Evolutionary conservation across 495 filamentous ascomycete species (phyloP), one percentile per base, ranked within the genome.

Genomic region (Trichocladium uniseriatum): DNA sequence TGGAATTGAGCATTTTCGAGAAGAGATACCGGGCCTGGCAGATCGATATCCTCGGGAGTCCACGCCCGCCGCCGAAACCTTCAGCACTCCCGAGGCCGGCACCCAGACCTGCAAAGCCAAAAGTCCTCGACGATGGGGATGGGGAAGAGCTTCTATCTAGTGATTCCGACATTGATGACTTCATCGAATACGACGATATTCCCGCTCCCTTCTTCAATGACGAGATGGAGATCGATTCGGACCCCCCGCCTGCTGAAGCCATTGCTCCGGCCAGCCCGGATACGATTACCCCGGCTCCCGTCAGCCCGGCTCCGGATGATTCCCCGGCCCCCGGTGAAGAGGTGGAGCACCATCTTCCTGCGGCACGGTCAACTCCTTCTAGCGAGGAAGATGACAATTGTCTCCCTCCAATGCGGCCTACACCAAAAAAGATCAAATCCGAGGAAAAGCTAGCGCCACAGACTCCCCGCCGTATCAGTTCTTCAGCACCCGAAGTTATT

Each of bases 1-100:
- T 94, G 61, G 77, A 87, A 38, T 55, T 59, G 4, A 86, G 71
- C 6, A 61, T 95, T n/a, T 74, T 71, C 22, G 71, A 81, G 29
- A 75, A 69, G 9, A 75, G 77, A 59, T 62, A 77, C 19, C 52
- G 68, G 6, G 60, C 57, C 20, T 88, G 80, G 78, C 71, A 68
- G 40, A 66, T 83, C 15, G 56, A 53, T 3, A 38, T 82, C 1
- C 68, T 88, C 18, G 59, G 72, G 46, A 65, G 66, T 19, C 62
- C 71, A 2, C 55, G 45, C 5, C 70, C 69, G 38, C 84, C 84
- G 0, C 69, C 72, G 7, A 80, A 68, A 46, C 55, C 67, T 36
- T 39, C 63, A 0, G 45, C 45, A 5, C 49, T 56, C 10, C 56
- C 68, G 7, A 69, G 65, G 29, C 52, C 52, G 39, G 52, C 50